These are phyloP conservation scores for Panaeolus cyanescens DNA, from an alignment of 768 basidiomycete species.

Conservation along the genomic window DNA sequence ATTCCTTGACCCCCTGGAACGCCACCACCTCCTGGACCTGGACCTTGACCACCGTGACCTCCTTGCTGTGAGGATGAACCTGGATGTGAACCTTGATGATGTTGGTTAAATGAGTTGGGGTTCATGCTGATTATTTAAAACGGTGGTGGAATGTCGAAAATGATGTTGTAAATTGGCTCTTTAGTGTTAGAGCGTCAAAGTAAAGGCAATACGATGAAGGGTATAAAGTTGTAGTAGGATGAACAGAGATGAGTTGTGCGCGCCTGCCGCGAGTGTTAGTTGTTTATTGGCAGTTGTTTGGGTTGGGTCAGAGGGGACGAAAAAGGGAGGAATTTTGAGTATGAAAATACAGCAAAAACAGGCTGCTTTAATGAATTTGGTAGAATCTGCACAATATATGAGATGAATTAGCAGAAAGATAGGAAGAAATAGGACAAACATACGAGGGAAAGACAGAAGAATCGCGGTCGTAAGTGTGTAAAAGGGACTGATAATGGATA, in stretches of 20 bases:
- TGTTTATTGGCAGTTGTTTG: slow-evolving; percentile 3
- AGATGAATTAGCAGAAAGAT: not conserved
- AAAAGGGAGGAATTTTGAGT: not conserved
- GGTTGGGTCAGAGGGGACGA: not conserved
- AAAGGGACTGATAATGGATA: not conserved
- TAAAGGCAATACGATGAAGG: not conserved
- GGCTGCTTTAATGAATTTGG: not conserved
- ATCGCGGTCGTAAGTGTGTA: not conserved
- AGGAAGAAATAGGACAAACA: not conserved
- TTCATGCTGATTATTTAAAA: not conserved
- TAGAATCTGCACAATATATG: not conserved
- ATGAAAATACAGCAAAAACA: not conserved
- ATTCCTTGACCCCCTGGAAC: slow-evolving; percentile 19
- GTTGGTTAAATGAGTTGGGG: not conserved
- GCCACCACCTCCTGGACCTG: not conserved
- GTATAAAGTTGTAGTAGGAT: not conserved
- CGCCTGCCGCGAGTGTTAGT: not conserved
- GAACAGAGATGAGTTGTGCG: not conserved
- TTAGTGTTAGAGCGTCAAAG: not conserved
- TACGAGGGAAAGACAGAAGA: not conserved
- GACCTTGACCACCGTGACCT: not conserved
- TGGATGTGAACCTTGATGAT: not conserved
- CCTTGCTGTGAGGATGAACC: not conserved
- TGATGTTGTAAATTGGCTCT: not conserved
- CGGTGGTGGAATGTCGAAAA: not conserved